Conservation (phyloP, 225 moss, liverwort and hornwort species). For the Straminergon stramineum region DNA sequence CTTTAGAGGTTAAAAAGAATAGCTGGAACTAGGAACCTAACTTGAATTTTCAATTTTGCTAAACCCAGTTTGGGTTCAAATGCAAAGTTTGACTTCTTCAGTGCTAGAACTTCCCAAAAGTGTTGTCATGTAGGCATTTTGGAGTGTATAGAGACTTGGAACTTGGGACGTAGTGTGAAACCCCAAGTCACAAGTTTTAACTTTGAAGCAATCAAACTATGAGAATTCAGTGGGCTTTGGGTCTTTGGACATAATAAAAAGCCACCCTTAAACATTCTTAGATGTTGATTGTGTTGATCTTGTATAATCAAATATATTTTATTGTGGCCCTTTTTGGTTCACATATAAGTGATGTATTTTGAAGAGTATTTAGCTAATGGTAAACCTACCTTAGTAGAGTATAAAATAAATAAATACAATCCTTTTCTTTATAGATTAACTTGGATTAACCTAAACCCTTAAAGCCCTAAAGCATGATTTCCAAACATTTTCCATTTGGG, state of each 20-base stretch:
- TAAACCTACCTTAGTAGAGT: background rate
- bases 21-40: no score
- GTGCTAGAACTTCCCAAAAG: no score
- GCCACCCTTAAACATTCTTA: background rate
- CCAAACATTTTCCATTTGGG: no score
- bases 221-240: no score
- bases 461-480: no score
- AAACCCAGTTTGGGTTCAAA: no score
- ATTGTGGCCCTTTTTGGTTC: background rate
- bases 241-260: no score
- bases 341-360: background rate
- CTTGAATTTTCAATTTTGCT: no score
- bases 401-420: background rate
- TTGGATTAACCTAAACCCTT: background rate
- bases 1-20: no score
- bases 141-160: background rate
- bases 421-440: fast-evolving
- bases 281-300: background rate
- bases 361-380: background rate
- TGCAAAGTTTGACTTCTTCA: no score
- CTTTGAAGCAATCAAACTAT: background rate
- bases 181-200: background rate
- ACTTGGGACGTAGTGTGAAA: background rate
- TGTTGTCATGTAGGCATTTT: background rate
- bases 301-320: background rate